phyloP scores from a whole-genome alignment of 2,329 filamentous ascomycete genomes.

The Fusarium euwallaceae region DNA sequence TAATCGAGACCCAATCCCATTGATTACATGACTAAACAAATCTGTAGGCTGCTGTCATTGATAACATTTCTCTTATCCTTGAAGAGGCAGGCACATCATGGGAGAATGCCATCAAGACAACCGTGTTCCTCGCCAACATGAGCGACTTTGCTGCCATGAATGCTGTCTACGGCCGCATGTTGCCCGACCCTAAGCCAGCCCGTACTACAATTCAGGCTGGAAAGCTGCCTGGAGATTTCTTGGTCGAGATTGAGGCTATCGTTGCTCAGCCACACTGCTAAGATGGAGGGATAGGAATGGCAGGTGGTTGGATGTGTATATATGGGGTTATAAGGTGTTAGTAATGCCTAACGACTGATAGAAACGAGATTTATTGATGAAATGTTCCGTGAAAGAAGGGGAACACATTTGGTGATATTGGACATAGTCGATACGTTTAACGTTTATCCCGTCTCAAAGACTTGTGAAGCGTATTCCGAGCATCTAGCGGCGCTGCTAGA shows the following conservation, averaged over 20 bases:
- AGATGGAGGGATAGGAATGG: not conserved
- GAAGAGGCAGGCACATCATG: conserved; percentile 39
- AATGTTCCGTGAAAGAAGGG: no score
- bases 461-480: no score
- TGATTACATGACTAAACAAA: not conserved
- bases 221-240: not conserved
- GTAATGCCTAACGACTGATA: no score
- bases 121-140: conserved; percentile 37
- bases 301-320: not conserved
- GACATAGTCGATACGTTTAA: no score
- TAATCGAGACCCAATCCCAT: not conserved
- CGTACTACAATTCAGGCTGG: not conserved
- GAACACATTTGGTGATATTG: no score
- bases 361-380: no score
- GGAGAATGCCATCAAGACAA: conserved; percentile 37
- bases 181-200: conserved; percentile 17
- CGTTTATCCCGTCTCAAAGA: no score
- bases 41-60: not conserved
- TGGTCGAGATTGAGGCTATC: not conserved
- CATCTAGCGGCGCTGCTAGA: no score
- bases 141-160: conserved; percentile 41
- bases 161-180: conserved; percentile 29
- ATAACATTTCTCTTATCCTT: conserved; percentile 31
- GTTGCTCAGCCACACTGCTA: not conserved
- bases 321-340: no score